These are phyloP conservation scores for Setomelanomma holmii DNA, from an alignment of 2,329 filamentous ascomycete genomes.

Conservation along the genomic window DNA sequence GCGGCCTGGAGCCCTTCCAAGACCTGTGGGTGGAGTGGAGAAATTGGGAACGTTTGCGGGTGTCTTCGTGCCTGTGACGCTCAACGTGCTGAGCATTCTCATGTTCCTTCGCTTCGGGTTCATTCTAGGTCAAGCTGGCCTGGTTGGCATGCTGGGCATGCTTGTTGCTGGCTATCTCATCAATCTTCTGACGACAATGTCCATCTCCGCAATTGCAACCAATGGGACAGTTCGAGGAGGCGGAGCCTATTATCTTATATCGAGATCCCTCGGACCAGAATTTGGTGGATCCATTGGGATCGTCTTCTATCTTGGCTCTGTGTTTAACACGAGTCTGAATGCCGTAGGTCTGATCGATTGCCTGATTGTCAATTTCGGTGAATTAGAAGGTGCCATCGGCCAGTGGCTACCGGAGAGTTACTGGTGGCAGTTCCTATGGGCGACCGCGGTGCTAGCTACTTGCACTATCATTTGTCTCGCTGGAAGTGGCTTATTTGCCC, in stretches of 20 bases:
- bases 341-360: constrained; percentile 86
- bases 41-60: constrained; percentile 74
- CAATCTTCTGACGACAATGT: constrained; percentile 84
- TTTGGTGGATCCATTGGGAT: constrained; percentile 89
- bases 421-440: constrained; percentile 79
- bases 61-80: constrained; percentile 83
- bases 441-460: constrained; percentile 72
- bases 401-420: constrained; percentile 72
- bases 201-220: constrained; percentile 85
- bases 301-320: constrained; percentile 87
- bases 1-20: constrained; percentile 46
- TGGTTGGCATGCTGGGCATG: constrained; percentile 78
- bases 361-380: constrained; percentile 75
- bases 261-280: constrained; percentile 82
- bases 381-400: constrained; percentile 61
- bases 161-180: constrained; percentile 79
- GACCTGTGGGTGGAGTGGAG: constrained; percentile 53
- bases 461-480: constrained; percentile 80
- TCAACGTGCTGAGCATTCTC: constrained; percentile 88
- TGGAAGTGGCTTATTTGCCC: constrained; percentile 80
- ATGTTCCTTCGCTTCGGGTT: constrained; percentile 92
- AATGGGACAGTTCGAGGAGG: constrained; percentile 89
- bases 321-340: constrained; percentile 84
- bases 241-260: constrained; percentile 89
- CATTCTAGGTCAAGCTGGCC: constrained; percentile 79